phyloP scores from a whole-genome alignment of 495 filamentous ascomycete genomes.

The Aspergillus indologenus region DNA sequence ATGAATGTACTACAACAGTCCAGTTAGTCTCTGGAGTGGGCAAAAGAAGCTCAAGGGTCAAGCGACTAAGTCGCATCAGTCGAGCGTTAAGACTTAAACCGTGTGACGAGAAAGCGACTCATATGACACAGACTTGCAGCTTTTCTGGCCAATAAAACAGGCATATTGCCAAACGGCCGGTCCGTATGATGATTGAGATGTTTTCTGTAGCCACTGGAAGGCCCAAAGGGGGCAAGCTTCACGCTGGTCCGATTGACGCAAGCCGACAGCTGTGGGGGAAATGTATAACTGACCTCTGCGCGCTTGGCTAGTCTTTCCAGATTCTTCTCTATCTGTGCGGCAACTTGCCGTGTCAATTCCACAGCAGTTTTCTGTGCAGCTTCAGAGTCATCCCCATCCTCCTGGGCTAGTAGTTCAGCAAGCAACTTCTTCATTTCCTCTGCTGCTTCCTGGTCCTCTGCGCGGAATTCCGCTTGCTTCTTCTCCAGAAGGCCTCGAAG shows the following conservation, averaged over 20 bases:
- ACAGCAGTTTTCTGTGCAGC: conserved; percentile 37
- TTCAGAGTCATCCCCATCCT: conserved; percentile 32
- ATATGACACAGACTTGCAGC: background rate
- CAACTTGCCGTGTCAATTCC: conserved; percentile 43
- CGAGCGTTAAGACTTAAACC: background rate
- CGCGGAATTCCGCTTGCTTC: conserved; percentile 34
- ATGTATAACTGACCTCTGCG: conserved; percentile 41
- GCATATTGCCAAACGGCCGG: background rate
- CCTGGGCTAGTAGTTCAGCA: conserved; percentile 37
- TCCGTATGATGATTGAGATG: background rate
- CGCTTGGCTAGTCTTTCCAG: conserved; percentile 45
- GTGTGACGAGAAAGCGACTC: background rate
- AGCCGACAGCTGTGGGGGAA: background rate
- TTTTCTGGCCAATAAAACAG: background rate
- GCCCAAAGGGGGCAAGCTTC: background rate
- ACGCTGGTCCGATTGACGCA: background rate
- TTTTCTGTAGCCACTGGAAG: background rate
- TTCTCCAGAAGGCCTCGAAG: conserved; percentile 42
- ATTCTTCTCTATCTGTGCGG: conserved; percentile 45
- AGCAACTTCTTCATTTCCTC: conserved; percentile 45
- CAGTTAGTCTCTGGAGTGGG: background rate
- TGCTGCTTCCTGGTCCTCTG: conserved; percentile 41
- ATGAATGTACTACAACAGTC: conserved; percentile 52
- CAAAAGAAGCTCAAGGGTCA: conserved; percentile 1
- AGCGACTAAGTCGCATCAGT: background rate